Evolutionary conservation across 179 eudicot species (phyloP), one percentile per base, ranked within the genome.

Genomic region (Pouteria campechiana): DNA sequence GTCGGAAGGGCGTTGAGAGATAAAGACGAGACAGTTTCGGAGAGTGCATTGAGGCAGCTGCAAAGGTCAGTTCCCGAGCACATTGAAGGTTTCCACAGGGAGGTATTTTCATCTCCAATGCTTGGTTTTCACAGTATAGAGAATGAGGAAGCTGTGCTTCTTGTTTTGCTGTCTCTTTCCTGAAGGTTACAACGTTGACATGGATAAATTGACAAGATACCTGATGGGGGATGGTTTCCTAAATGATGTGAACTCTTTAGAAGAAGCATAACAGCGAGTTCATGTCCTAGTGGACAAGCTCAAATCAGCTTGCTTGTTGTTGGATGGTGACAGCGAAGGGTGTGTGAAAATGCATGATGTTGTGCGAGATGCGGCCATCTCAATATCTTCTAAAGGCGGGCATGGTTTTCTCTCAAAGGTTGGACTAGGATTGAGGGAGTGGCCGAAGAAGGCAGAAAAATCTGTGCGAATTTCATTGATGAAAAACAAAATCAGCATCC

Each of bases 91-190:
- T 23, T 25, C 2, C 9, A 12, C n/a, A 14, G 9, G 11, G 39
- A 41, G 1, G 51, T 48, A 4, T 42, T 34, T 25, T 3, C 13
- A 22, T 22, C 49, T 27, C 20, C 56, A 1, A 7, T 17, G 38
- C 25, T 23, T 0, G 56, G 63, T 45, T 63, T 49, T 8, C 35
- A 44, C 15, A 14, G 35, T 25, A 42, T 63, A 27, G 48, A 32
- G 4, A 6, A 30, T 15, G 18, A 63, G 5, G 40, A 39, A 17
- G 25, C 10, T 9, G 7, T 17, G 11, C 25, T 39, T 39, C 24
- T 6, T 39, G 25, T 2, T 19, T 17, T 39, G 44, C 8, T 39
- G 10, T 39, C 23, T 39, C 11, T 39, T 17, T 21, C 44, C 44
- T 17, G 44, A 39, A 39, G 44, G 22, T 39, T 10, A 3, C 22